Evolutionary conservation across 139 green algal genomes (phyloP).

Genomic region (Yamagishiella unicocca): DNA sequence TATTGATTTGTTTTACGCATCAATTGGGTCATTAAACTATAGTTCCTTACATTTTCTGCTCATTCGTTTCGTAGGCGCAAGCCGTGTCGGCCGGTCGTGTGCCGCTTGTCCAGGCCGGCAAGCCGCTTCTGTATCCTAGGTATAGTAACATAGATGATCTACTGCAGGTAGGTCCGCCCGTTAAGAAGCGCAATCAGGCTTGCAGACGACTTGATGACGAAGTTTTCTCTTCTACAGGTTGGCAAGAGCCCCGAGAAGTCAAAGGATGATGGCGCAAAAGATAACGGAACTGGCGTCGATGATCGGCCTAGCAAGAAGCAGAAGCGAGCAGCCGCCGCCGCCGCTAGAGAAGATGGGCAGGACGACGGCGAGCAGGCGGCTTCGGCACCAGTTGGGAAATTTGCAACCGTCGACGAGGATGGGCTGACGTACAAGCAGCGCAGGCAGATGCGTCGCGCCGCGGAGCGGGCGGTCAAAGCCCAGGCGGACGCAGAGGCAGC

Average conservation of each 20-base stretch:
- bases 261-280: not conserved
- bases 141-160: constrained; percentile 33
- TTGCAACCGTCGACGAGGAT: not conserved
- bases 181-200: not conserved
- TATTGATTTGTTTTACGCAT: not conserved
- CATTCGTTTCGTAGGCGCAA: not conserved
- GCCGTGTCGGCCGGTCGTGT: not conserved
- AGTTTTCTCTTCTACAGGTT: not conserved
- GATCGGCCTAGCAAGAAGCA: constrained; percentile 42
- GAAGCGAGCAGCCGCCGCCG: constrained; percentile 12
- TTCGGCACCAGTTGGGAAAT: not conserved
- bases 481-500: constrained; percentile 35
- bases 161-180: not conserved
- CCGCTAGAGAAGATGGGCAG: not conserved
- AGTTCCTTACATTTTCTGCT: not conserved
- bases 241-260: not conserved
- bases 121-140: constrained; percentile 19
- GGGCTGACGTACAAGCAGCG: constrained; percentile 45
- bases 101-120: not conserved
- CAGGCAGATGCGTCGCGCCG: constrained; percentile 20
- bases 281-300: not conserved
- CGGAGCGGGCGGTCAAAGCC: constrained; percentile 30
- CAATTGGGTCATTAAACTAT: not conserved
- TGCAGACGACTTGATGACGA: not conserved
- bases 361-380: not conserved